Percentiles rank a stretch among this genome's conserved stretches.
Evolutionary conservation across 805 yeast species (phyloP).

Genomic region (Phaffomyces opuntiae): DNA sequence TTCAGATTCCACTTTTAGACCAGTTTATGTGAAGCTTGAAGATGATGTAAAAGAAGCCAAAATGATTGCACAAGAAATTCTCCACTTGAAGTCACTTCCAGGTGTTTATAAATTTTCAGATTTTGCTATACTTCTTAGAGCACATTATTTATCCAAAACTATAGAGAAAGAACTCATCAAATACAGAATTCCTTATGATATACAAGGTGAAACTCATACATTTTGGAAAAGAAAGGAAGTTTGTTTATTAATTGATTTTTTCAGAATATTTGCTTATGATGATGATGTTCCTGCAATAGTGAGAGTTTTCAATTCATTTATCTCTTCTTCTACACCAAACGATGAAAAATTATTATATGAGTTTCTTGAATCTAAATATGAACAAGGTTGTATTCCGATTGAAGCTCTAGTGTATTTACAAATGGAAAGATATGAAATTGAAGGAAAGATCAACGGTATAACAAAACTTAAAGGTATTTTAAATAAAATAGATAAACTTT

Average conservation of each 20-base stretch:
- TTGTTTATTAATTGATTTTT: slow-evolving; percentile 39
- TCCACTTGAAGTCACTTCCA: slow-evolving; percentile 39
- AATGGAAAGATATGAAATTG: not conserved
- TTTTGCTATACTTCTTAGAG: slow-evolving; percentile 65
- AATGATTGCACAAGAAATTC: slow-evolving; percentile 50
- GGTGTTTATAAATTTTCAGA: slow-evolving; percentile 45
- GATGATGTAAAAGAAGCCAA: slow-evolving; percentile 49
- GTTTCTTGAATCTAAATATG: not conserved
- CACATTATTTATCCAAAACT: slow-evolving; percentile 51
- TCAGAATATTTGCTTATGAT: slow-evolving; percentile 50
- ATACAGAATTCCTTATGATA: slow-evolving; percentile 52
- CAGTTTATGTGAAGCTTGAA: slow-evolving; percentile 35
- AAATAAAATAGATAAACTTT: not conserved
- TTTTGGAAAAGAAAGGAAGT: slow-evolving; percentile 79
- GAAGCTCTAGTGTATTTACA: slow-evolving; percentile 6
- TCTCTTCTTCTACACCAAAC: too few relatives aligned
- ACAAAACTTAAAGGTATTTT: not conserved
- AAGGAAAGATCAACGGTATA: slow-evolving; percentile 6
- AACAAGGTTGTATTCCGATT: slow-evolving; percentile 3
- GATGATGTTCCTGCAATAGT: slow-evolving; percentile 54
- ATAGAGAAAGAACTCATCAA: slow-evolving; percentile 59
- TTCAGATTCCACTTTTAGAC: slow-evolving; percentile 33
- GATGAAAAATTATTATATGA: too few relatives aligned
- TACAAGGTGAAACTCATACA: slow-evolving; percentile 54
- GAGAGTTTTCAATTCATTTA: slow-evolving; percentile 34